These are phyloP conservation scores for Cardiospermum halicacabum DNA, from an alignment of 345 rosid species.

Conservation along the genomic window DNA sequence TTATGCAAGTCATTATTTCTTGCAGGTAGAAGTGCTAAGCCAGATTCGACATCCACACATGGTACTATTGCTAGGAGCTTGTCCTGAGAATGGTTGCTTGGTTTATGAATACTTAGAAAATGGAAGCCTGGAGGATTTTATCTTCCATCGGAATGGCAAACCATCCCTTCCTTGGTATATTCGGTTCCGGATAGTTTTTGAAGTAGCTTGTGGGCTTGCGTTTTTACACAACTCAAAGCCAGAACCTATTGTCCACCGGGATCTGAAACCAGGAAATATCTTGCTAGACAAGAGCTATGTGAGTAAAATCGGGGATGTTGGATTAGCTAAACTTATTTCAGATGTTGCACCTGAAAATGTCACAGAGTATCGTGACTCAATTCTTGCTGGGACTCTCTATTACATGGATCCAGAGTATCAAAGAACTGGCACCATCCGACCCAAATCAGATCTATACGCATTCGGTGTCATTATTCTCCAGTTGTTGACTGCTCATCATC, in stretches of 20 bases:
- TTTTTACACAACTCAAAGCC: constrained; percentile 95
- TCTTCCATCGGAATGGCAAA: constrained; percentile 50
- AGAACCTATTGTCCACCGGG: constrained; percentile 79
- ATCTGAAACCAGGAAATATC: constrained; percentile 78
- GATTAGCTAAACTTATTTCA: constrained; percentile 77
- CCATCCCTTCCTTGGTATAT: constrained; percentile 76
- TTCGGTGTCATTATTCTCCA: constrained; percentile 73
- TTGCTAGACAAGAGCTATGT: constrained; percentile 66
- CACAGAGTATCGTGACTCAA: constrained; percentile 60
- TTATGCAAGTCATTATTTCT: background rate
- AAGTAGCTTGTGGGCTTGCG: constrained; percentile 78
- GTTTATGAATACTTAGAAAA: constrained; percentile 84
- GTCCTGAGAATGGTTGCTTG: constrained; percentile 77
- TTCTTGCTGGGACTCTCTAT: constrained; percentile 68
- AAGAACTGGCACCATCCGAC: constrained; percentile 80
- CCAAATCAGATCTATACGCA: constrained; percentile 85
- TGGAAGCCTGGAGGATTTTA: constrained; percentile 67
- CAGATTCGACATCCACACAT: constrained; percentile 73
- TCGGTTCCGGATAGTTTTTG: constrained; percentile 66
- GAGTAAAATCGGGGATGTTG: constrained; percentile 88
- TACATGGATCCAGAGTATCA: constrained; percentile 95
- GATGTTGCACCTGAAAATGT: constrained; percentile 65
- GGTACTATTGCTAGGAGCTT: constrained; percentile 83
- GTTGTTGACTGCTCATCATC: constrained; percentile 53
- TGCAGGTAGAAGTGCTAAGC: constrained; percentile 82